These are phyloP conservation scores for Linnemannia elongata DNA, from an alignment of 192 early-diverging fungal genomes.

Conservation along the genomic window DNA sequence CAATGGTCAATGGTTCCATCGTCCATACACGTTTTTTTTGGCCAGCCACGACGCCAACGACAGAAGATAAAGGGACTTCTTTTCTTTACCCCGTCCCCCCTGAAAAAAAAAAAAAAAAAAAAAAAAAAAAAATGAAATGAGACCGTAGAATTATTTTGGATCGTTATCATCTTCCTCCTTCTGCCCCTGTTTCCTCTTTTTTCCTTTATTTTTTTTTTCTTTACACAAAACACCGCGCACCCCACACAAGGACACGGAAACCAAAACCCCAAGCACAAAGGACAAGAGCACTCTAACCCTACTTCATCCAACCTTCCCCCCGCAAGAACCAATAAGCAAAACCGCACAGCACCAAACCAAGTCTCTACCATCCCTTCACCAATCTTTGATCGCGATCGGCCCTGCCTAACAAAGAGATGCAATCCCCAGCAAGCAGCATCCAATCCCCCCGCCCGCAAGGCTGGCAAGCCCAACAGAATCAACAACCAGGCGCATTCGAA, in stretches of 20 bases:
- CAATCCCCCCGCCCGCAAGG: slow-evolving; percentile 46
- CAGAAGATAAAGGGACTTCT: no score
- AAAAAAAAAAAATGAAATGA: no score
- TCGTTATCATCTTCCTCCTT: not conserved
- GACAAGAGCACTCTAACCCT: not conserved
- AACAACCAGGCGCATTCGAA: slow-evolving; percentile 33
- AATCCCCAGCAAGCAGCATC: slow-evolving; percentile 53
- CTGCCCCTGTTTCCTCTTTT: not conserved
- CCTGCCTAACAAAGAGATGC: slow-evolving; percentile 26
- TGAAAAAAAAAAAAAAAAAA: no score
- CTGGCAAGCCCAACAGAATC: slow-evolving; percentile 21
- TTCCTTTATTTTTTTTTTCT: not conserved
- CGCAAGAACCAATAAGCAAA: not conserved
- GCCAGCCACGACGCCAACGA: no score
- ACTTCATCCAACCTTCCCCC: not conserved
- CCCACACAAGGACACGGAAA: not conserved
- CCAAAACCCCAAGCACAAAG: not conserved
- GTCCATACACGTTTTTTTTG: not conserved
- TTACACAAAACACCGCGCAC: not conserved
- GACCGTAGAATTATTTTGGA: not conserved
- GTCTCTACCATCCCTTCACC: not conserved
- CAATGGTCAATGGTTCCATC: not conserved
- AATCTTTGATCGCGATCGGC: not conserved
- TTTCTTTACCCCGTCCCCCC: no score
- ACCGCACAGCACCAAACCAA: not conserved